Percentiles rank a stretch among this genome's conserved stretches.
Evolutionary conservation across 2,329 filamentous ascomycete species (phyloP).

Genomic region (Sarocladium kiliense): DNA sequence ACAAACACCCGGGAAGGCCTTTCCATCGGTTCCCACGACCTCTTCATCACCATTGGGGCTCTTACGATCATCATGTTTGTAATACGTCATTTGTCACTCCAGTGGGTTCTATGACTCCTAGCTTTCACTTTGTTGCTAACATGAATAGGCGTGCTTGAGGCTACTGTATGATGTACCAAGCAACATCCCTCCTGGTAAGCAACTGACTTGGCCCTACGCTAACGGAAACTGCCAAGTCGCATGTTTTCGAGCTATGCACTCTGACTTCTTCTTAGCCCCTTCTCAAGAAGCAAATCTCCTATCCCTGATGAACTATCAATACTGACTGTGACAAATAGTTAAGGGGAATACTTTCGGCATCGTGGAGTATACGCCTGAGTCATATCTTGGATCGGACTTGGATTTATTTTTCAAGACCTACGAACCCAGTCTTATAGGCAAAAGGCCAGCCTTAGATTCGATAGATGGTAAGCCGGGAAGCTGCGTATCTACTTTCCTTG

Average conservation of each 20-base stretch:
- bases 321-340: background rate
- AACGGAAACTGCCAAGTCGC: no score
- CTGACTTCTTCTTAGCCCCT: background rate
- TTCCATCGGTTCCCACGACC: background rate
- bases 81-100: conserved; percentile 1
- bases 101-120: background rate
- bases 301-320: background rate
- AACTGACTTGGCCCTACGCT: no score
- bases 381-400: background rate
- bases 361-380: conserved; percentile 2
- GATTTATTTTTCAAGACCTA: background rate
- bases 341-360: background rate
- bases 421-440: background rate
- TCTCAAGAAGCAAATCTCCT: background rate
- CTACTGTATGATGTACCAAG: background rate
- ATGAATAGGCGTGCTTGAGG: background rate
- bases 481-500: background rate
- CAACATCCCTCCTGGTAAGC: background rate
- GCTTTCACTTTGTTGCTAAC: background rate
- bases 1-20: background rate
- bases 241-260: no score
- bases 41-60: background rate
- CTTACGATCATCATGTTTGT: background rate
- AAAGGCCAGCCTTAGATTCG: background rate
- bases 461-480: background rate